These are phyloP conservation scores for Pseudogymnoascus verrucosus DNA, from an alignment of 2,329 filamentous ascomycete species.

Conservation along the genomic window DNA sequence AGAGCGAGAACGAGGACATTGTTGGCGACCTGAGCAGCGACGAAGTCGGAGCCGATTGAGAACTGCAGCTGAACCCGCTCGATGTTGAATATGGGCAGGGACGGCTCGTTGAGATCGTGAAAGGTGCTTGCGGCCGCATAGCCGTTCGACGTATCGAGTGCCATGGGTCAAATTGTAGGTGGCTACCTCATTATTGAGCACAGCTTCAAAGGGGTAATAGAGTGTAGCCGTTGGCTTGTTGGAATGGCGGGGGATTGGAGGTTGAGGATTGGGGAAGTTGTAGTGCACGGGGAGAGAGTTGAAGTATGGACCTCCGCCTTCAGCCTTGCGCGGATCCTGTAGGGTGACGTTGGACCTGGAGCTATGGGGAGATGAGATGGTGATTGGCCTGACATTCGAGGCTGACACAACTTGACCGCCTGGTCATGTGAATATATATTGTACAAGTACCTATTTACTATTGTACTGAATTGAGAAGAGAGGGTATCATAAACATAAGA, in stretches of 20 bases:
- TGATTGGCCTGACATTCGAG: background rate
- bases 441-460: background rate
- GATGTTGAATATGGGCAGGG: constrained; percentile 87
- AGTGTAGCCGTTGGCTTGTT: background rate
- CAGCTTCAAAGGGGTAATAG: background rate
- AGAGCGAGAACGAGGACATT: constrained; percentile 91
- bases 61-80: constrained; percentile 91
- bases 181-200: constrained; percentile 8
- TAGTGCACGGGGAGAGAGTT: background rate
- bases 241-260: background rate
- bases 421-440: background rate
- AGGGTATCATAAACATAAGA: constrained; percentile 4
- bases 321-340: constrained; percentile 7
- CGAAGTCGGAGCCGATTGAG: constrained; percentile 89
- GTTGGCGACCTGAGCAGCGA: constrained; percentile 92
- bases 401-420: background rate
- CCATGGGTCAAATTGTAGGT: constrained; percentile 41
- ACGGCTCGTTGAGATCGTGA: constrained; percentile 48
- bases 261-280: background rate
- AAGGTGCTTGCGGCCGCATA: constrained; percentile 60
- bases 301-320: background rate
- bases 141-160: constrained; percentile 62
- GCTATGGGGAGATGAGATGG: background rate
- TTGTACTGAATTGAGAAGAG: constrained; percentile 2
- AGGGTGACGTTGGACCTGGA: constrained; percentile 7